phyloP scores from a whole-genome alignment of 2,329 filamentous ascomycete species.

The Neofusicoccum sp. region DNA sequence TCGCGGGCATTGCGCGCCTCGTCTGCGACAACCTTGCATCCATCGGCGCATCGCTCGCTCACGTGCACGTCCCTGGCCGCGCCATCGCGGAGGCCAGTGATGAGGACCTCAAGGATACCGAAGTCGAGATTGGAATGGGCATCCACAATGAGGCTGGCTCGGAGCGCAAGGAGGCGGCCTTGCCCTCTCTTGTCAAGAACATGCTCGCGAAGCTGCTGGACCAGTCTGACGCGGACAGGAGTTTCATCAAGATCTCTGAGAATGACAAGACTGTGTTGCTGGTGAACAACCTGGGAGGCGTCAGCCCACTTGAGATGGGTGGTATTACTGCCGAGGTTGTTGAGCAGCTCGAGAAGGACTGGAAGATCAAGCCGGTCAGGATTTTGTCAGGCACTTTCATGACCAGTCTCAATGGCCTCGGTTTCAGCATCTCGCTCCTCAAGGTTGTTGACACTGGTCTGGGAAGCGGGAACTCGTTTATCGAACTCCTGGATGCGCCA shows the following conservation, averaged over 20 bases:
- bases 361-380: constrained; percentile 60
- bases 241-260: constrained; percentile 63
- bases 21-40: constrained; percentile 75
- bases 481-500: constrained; percentile 66
- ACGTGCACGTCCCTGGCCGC: constrained; percentile 90
- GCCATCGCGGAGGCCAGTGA: constrained; percentile 52
- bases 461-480: constrained; percentile 58
- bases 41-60: constrained; percentile 80
- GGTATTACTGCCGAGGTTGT: constrained; percentile 69
- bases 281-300: constrained; percentile 73
- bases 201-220: constrained; percentile 63
- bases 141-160: constrained; percentile 55
- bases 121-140: constrained; percentile 70
- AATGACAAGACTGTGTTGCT: constrained; percentile 64
- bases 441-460: constrained; percentile 61
- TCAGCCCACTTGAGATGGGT: constrained; percentile 69
- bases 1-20: constrained; percentile 68
- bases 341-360: constrained; percentile 57
- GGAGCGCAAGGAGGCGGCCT: constrained; percentile 42
- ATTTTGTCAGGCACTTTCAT: constrained; percentile 67
- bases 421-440: constrained; percentile 68
- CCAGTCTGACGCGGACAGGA: constrained; percentile 64
- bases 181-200: constrained; percentile 48
- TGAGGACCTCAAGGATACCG: constrained; percentile 58
- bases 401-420: constrained; percentile 69